These are phyloP conservation scores for Fragaria nilgerrensis DNA, from an alignment of 306 rosid genomes.

Conservation along the genomic window DNA sequence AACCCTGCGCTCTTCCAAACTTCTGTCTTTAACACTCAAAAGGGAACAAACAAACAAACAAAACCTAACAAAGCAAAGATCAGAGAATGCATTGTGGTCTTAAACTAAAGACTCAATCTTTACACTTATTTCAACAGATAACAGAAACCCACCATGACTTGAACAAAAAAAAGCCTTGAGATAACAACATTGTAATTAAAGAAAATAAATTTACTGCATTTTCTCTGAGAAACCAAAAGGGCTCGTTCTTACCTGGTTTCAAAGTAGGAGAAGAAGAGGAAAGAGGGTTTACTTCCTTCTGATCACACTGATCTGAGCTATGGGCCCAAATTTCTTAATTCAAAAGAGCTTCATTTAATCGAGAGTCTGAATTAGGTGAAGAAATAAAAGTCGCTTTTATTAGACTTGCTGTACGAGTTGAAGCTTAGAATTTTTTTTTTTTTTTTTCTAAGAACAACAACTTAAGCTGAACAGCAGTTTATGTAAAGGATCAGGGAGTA, in stretches of 20 bases:
- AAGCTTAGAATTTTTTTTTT: too few relatives aligned
- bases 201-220: background rate
- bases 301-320: background rate
- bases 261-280: background rate
- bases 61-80: background rate
- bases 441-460: too few relatives aligned
- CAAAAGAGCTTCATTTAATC: background rate
- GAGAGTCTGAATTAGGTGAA: background rate
- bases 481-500: too few relatives aligned
- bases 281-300: background rate
- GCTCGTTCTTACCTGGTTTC: background rate
- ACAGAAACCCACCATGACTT: background rate
- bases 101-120: conserved; percentile 1
- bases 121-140: background rate
- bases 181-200: background rate
- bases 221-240: background rate
- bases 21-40: background rate
- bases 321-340: background rate
- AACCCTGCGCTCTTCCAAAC: background rate
- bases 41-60: background rate
- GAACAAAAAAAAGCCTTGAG: background rate
- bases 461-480: background rate
- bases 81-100: background rate
- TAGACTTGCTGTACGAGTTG: background rate
- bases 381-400: background rate